phyloP scores from a whole-genome alignment of 2,329 filamentous ascomycete genomes.

The Calonectria ilicicola region DNA sequence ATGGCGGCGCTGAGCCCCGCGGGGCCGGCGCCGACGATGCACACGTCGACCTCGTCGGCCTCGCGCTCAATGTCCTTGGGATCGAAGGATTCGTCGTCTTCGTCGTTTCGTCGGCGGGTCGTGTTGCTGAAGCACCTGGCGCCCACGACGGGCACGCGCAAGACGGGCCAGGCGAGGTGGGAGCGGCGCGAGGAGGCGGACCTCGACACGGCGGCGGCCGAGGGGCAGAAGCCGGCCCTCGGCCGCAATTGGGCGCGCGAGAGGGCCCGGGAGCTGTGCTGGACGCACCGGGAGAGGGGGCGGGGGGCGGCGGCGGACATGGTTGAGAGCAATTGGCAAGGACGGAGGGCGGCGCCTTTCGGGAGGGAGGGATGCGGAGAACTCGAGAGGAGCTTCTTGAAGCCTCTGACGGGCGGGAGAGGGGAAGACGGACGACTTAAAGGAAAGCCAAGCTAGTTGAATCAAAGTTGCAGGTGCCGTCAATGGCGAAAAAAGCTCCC shows the following conservation, averaged over 20 bases:
- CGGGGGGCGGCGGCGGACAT: conserved; percentile 53
- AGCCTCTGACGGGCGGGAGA: background rate
- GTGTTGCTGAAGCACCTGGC: conserved; percentile 53
- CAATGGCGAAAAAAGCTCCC: conserved; percentile 30
- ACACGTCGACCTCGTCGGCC: conserved; percentile 93
- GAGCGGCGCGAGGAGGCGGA: conserved; percentile 25
- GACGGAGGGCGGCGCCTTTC: background rate
- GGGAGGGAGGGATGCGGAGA: conserved; percentile 46
- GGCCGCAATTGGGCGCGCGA: conserved; percentile 45
- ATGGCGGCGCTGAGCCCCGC: conserved; percentile 94
- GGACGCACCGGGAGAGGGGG: conserved; percentile 54
- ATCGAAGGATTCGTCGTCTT: conserved; percentile 68
- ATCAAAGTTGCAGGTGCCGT: background rate
- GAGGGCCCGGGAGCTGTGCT: conserved; percentile 51
- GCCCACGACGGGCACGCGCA: conserved; percentile 32
- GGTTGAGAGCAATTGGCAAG: conserved; percentile 24
- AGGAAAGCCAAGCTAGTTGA: conserved; percentile 8
- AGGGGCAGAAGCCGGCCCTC: conserved; percentile 37
- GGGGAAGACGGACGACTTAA: conserved; percentile 4
- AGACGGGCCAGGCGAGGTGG: conserved; percentile 31
- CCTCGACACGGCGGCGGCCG: conserved; percentile 32
- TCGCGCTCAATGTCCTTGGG: conserved; percentile 82
- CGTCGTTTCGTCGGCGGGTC: conserved; percentile 40
- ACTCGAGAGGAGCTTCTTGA: background rate
- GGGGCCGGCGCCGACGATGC: conserved; percentile 96